Percentiles rank a stretch among this genome's conserved stretches.
Evolutionary conservation across 306 rosid species (phyloP).

Genomic region (Trifolium dubium): DNA sequence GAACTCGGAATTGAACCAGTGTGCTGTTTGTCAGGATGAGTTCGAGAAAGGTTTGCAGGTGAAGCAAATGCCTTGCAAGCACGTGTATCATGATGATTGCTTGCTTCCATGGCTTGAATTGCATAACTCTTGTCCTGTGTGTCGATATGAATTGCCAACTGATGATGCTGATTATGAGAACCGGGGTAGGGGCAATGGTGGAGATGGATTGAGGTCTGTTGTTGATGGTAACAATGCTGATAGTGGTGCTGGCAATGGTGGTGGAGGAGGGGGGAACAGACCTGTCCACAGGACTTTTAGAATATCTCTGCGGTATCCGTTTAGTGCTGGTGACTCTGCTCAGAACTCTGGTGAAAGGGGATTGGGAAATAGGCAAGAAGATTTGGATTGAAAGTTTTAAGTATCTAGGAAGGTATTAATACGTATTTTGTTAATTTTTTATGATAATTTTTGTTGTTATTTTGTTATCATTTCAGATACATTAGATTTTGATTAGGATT

Average conservation of each 20-base stretch:
- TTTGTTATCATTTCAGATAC: constrained; percentile 14
- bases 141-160: constrained; percentile 90
- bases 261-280: constrained; percentile 40
- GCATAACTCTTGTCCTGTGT: constrained; percentile 95
- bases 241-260: neutral
- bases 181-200: constrained; percentile 32
- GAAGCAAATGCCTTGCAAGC: constrained; percentile 93
- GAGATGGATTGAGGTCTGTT: constrained; percentile 49
- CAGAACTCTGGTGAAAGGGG: constrained; percentile 43
- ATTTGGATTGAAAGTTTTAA: constrained; percentile 51
- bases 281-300: constrained; percentile 54
- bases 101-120: constrained; percentile 83
- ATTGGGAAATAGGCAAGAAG: constrained; percentile 41
- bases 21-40: constrained; percentile 94
- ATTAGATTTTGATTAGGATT: neutral
- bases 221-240: constrained; percentile 32
- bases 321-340: constrained; percentile 37
- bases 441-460: neutral
- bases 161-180: constrained; percentile 79
- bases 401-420: constrained; percentile 18
- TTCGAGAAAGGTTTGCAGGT: constrained; percentile 76
- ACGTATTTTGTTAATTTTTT: neutral
- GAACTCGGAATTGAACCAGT: constrained; percentile 82
- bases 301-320: constrained; percentile 49
- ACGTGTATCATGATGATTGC: constrained; percentile 79